Conservation (phyloP, 2,329 filamentous ascomycete genomes). For the Neopestalotiopsis sp. region DNA sequence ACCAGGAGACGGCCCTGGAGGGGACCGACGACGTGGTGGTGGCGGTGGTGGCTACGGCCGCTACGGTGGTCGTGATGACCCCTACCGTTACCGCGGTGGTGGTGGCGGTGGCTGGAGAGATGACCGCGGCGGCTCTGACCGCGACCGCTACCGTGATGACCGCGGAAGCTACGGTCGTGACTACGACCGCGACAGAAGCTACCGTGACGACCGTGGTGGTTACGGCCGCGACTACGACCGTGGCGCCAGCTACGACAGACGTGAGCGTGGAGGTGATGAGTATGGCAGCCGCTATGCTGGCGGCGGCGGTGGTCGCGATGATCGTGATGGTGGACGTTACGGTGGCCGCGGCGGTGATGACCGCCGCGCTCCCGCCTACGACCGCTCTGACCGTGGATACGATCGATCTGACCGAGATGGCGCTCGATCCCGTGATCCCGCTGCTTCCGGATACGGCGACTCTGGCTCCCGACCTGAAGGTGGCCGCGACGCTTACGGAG, state of each 20-base stretch:
- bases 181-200: conserved; percentile 44
- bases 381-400: conserved; percentile 52
- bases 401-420: conserved; percentile 53
- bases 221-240: conserved; percentile 47
- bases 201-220: conserved; percentile 34
- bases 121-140: conserved; percentile 41
- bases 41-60: conserved; percentile 63
- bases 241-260: conserved; percentile 42
- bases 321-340: conserved; percentile 19
- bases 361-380: conserved; percentile 46
- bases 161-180: conserved; percentile 50
- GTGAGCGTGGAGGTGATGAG: conserved; percentile 39
- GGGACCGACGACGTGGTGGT: conserved; percentile 54
- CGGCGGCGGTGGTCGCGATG: conserved; percentile 14
- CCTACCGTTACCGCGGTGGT: conserved; percentile 62
- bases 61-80: conserved; percentile 55
- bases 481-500: conserved; percentile 47
- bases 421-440: conserved; percentile 45
- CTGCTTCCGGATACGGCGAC: conserved; percentile 47
- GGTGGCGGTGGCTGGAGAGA: conserved; percentile 39
- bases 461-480: conserved; percentile 46
- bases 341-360: conserved; percentile 31
- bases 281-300: conserved; percentile 37
- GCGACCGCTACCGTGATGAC: conserved; percentile 43
- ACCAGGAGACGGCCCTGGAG: conserved; percentile 49